These are phyloP conservation scores for Ophiocordyceps robertsii DNA, from an alignment of 2,329 filamentous ascomycete species.

Conservation along the genomic window DNA sequence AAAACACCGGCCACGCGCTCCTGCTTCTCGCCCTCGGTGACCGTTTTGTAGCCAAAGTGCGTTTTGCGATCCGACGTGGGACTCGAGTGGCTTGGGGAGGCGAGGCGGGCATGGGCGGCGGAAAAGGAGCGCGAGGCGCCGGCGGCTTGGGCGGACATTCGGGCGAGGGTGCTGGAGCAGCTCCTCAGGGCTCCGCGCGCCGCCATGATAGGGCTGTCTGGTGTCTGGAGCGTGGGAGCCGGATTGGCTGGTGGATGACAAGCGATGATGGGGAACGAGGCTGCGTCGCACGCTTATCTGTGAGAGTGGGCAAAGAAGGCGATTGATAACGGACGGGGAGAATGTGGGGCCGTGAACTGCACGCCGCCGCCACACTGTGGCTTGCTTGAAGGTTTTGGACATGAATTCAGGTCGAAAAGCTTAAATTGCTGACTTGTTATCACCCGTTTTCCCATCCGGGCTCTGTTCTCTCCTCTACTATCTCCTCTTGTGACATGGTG, in stretches of 20 bases:
- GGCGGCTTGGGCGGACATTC: slow-evolving; percentile 1
- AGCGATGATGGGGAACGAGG: not conserved
- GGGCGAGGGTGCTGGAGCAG: slow-evolving; percentile 6
- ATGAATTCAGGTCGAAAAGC: no score
- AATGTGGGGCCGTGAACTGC: not conserved
- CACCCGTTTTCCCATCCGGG: no score
- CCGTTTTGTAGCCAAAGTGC: slow-evolving; percentile 82
- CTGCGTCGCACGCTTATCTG: not conserved
- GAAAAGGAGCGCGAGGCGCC: slow-evolving; percentile 14
- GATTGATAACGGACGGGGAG: not conserved
- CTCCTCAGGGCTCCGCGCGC: slow-evolving; percentile 15
- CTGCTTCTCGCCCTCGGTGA: slow-evolving; percentile 66
- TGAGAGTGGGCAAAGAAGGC: no score
- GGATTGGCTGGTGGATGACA: not conserved
- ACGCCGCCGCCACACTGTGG: slow-evolving; percentile 1
- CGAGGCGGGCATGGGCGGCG: slow-evolving; percentile 12
- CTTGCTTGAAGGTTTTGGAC: no score
- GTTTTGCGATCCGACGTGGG: slow-evolving; percentile 45
- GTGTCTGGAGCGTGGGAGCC: not conserved
- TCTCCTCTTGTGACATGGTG: no score
- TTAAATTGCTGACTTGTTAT: no score
- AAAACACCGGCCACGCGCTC: slow-evolving; percentile 72
- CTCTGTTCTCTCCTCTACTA: not conserved
- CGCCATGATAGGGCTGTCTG: slow-evolving; percentile 9
- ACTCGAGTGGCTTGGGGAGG: slow-evolving; percentile 7